Conservation (phyloP, 768 basidiomycete species). For the Mycena epipterygia region DNA sequence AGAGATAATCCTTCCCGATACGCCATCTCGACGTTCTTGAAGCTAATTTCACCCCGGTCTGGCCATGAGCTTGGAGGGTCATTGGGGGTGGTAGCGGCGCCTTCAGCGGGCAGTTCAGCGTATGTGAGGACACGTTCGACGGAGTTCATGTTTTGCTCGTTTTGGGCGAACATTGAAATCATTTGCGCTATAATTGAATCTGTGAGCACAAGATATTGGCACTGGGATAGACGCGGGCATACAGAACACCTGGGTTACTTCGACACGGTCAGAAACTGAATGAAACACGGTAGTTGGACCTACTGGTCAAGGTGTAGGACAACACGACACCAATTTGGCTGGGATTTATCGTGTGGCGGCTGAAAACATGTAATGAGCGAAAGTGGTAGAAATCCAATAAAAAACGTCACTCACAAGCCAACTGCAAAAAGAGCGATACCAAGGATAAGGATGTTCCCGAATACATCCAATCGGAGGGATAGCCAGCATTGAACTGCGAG, state of each 20-base stretch:
- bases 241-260: constrained; percentile 71
- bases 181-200: constrained; percentile 59
- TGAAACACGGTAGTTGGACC: constrained; percentile 36
- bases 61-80: constrained; percentile 68
- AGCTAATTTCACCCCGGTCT: constrained; percentile 64
- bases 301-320: constrained; percentile 67
- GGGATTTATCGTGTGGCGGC: constrained; percentile 56
- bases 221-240: constrained; percentile 35
- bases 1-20: constrained; percentile 77
- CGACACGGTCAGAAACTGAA: background rate
- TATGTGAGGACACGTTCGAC: constrained; percentile 82
- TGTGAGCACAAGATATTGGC: constrained; percentile 6
- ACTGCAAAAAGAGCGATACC: constrained; percentile 80
- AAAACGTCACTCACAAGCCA: constrained; percentile 53
- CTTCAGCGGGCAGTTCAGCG: constrained; percentile 71
- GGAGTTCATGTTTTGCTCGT: constrained; percentile 81
- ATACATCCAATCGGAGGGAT: constrained; percentile 72
- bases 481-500: constrained; percentile 72
- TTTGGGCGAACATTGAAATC: constrained; percentile 68
- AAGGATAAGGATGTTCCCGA: constrained; percentile 76
- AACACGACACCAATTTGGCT: constrained; percentile 70
- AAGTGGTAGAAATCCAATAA: background rate
- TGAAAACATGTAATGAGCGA: background rate
- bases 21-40: constrained; percentile 66
- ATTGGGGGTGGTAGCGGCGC: constrained; percentile 53